Percentiles rank a stretch among this genome's conserved stretches.
phyloP scores from a whole-genome alignment of 129 eudicot genomes.

The Kitagawia praeruptora region DNA sequence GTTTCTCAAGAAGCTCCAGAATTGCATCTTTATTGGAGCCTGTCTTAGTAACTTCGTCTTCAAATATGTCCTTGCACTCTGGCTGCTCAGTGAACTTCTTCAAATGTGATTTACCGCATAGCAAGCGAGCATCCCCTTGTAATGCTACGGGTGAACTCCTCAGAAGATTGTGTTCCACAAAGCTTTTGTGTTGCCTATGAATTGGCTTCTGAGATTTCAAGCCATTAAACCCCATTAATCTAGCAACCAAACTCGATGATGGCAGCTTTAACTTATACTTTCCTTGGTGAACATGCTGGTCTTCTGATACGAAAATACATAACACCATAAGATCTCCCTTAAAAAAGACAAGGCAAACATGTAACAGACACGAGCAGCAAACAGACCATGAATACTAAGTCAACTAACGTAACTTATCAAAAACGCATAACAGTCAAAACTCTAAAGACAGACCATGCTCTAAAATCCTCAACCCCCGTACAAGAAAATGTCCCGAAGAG shows the following conservation, averaged over 20 bases:
- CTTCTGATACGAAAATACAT: not conserved
- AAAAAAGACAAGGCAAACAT: not conserved
- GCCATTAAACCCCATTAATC: conserved; percentile 85
- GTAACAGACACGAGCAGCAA: not conserved
- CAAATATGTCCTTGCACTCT: conserved; percentile 73
- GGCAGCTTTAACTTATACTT: not conserved
- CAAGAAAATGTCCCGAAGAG: conserved; percentile 25
- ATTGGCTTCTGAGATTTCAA: conserved; percentile 51
- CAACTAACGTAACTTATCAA: not conserved
- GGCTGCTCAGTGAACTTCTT: conserved; percentile 37
- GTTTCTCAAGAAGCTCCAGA: conserved; percentile 49
- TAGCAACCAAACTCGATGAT: conserved; percentile 58
- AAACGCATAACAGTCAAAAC: not conserved
- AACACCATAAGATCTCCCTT: not conserved
- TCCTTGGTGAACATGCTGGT: not conserved
- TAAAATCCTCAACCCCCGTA: conserved; percentile 21
- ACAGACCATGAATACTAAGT: not conserved
- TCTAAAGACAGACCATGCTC: conserved; percentile 24
- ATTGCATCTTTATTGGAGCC: conserved; percentile 52
- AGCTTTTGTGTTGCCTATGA: conserved; percentile 38
- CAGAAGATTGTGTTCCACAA: conserved; percentile 30
- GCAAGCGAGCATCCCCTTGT: conserved; percentile 20
- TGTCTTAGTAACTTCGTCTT: conserved; percentile 44
- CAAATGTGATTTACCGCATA: conserved; percentile 22
- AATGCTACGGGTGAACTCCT: conserved; percentile 9